Percentiles rank a stretch among this genome's conserved stretches.
These are phyloP conservation scores for Fusarium multiceps DNA, from an alignment of 2,329 filamentous ascomycete genomes.

Conservation along the genomic window DNA sequence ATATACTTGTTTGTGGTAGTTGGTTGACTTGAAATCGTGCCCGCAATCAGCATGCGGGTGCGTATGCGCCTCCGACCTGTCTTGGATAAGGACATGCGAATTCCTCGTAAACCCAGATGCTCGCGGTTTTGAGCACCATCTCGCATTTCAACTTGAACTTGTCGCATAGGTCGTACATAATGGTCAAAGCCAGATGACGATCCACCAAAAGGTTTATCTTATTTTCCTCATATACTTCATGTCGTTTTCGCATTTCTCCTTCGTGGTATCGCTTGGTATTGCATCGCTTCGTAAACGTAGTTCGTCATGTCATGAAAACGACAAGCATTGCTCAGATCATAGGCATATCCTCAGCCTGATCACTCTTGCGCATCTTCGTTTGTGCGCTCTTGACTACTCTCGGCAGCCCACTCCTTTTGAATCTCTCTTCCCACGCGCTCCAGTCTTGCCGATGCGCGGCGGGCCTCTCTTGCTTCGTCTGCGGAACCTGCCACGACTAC, in stretches of 20 bases:
- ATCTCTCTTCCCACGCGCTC: constrained; percentile 67
- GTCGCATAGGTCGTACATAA: constrained; percentile 17
- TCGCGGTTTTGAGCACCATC: not conserved
- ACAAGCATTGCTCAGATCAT: constrained; percentile 6
- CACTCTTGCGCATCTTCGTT: constrained; percentile 45
- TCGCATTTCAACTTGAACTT: constrained; percentile 1
- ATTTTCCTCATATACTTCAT: constrained; percentile 1
- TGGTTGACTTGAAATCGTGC: constrained; percentile 11
- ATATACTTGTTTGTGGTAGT: constrained; percentile 10
- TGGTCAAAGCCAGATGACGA: not conserved
- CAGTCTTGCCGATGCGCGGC: constrained; percentile 62
- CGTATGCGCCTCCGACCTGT: not conserved
- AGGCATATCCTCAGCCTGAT: constrained; percentile 10
- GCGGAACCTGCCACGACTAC: constrained; percentile 64
- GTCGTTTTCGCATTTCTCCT: constrained; percentile 4
- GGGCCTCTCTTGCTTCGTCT: constrained; percentile 62
- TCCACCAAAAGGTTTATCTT: constrained; percentile 12
- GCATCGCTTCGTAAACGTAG: constrained; percentile 44
- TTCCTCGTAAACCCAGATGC: not conserved
- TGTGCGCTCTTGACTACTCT: constrained; percentile 42
- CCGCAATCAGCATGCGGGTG: constrained; percentile 2
- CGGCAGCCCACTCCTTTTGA: constrained; percentile 62
- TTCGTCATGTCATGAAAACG: constrained; percentile 28
- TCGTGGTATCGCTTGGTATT: constrained; percentile 35
- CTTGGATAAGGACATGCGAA: not conserved